These are phyloP conservation scores for Phialophora expanda DNA, from an alignment of 2,329 filamentous ascomycete species.

Conservation along the genomic window DNA sequence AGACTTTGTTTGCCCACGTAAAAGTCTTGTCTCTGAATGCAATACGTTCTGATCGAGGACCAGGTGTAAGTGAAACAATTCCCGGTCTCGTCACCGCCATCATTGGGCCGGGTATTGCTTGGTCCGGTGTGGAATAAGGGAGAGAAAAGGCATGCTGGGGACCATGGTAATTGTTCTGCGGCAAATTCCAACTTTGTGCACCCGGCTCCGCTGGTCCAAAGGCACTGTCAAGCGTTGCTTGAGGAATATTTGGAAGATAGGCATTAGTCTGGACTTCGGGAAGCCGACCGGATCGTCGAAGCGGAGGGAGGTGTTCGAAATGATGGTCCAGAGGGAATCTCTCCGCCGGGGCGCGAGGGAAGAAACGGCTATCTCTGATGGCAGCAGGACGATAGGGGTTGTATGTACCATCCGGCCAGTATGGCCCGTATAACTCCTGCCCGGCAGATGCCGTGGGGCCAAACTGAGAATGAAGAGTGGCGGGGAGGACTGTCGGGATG, in stretches of 20 bases:
- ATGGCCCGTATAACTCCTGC: constrained; percentile 63
- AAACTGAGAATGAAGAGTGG: constrained; percentile 61
- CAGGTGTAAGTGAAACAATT: constrained; percentile 29
- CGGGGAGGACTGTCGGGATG: constrained; percentile 64
- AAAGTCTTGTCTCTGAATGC: constrained; percentile 71
- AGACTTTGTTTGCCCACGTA: constrained; percentile 72
- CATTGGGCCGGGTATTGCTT: constrained; percentile 17
- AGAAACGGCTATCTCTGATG: constrained; percentile 58
- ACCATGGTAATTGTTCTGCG: constrained; percentile 20
- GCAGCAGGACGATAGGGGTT: constrained; percentile 65
- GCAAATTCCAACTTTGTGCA: constrained; percentile 24
- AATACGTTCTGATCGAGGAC: constrained; percentile 34
- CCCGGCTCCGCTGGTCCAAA: constrained; percentile 23
- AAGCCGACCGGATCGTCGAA: constrained; percentile 21
- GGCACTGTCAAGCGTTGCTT: constrained; percentile 17
- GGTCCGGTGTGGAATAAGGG: constrained; percentile 22
- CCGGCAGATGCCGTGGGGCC: constrained; percentile 65
- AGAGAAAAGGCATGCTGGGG: constrained; percentile 22
- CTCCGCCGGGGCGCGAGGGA: constrained; percentile 35
- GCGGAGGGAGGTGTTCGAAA: constrained; percentile 20
- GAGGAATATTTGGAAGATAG: constrained; percentile 18
- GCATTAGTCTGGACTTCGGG: constrained; percentile 15
- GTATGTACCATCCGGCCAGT: constrained; percentile 68
- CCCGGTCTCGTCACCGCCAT: constrained; percentile 19
- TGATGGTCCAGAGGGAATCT: constrained; percentile 35